These are phyloP conservation scores for Globisporangium middletonii DNA, from an alignment of 352 stramenopile species.

Conservation along the genomic window DNA sequence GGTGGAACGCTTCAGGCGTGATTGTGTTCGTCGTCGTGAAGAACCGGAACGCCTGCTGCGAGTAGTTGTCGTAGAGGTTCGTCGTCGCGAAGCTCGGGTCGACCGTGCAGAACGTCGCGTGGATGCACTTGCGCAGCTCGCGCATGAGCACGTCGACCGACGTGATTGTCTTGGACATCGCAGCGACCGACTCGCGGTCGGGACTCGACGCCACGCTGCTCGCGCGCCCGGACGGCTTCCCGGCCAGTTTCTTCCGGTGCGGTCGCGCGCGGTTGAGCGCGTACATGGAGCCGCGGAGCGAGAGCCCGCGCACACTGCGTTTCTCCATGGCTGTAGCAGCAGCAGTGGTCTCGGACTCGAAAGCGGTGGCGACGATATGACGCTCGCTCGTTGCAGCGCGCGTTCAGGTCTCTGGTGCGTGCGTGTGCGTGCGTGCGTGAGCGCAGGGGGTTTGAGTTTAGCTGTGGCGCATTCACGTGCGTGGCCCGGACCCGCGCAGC, in stretches of 20 bases:
- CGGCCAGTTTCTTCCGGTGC: constrained; percentile 13
- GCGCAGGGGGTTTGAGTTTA: not conserved
- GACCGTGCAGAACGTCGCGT: constrained; percentile 37
- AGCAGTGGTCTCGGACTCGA: not conserved
- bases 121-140: constrained; percentile 41
- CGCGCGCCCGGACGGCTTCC: constrained; percentile 3
- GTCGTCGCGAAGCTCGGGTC: constrained; percentile 29
- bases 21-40: constrained; percentile 79
- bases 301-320: constrained; percentile 19
- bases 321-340: constrained; percentile 10
- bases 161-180: constrained; percentile 13
- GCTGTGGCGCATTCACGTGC: not conserved
- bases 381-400: not conserved
- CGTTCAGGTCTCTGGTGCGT: too few relatives aligned
- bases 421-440: too few relatives aligned
- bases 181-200: constrained; percentile 3
- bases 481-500: not conserved
- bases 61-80: constrained; percentile 52
- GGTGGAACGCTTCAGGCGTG: constrained; percentile 55
- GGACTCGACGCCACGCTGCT: not conserved
- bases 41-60: constrained; percentile 60
- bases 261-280: constrained; percentile 10
- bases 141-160: constrained; percentile 43
- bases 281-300: constrained; percentile 33
- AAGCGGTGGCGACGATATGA: not conserved